A percentile compares a stretch with the other conserved stretches of the same genome.
phyloP scores from a whole-genome alignment of 495 filamentous ascomycete genomes.

The Penicillium waksmanii region DNA sequence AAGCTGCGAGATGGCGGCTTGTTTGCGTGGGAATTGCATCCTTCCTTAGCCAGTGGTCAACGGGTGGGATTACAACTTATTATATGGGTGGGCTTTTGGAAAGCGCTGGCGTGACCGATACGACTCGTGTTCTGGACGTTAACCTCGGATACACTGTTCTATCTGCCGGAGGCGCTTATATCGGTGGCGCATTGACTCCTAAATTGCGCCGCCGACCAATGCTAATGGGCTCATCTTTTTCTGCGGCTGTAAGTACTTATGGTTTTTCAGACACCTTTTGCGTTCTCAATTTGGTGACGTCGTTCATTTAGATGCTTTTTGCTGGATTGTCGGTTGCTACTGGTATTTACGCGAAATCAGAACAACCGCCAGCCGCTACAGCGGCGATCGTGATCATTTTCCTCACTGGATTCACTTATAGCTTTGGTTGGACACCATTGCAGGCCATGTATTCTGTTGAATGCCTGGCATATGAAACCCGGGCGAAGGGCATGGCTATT shows the following conservation, averaged over 20 bases:
- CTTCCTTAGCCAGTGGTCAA: slow-evolving; percentile 69
- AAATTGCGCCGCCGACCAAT: slow-evolving; percentile 58
- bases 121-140: slow-evolving; percentile 27
- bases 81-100: slow-evolving; percentile 61
- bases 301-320: slow-evolving; percentile 16
- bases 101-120: slow-evolving; percentile 57
- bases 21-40: slow-evolving; percentile 47
- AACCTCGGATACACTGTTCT: slow-evolving; percentile 17
- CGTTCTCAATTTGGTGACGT: neutral
- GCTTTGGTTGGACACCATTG: slow-evolving; percentile 66
- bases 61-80: slow-evolving; percentile 69
- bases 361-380: slow-evolving; percentile 38
- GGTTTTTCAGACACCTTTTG: neutral
- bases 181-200: slow-evolving; percentile 60
- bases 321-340: slow-evolving; percentile 61
- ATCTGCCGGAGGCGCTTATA: slow-evolving; percentile 18
- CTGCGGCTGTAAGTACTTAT: slow-evolving; percentile 38
- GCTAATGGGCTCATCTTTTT: slow-evolving; percentile 55
- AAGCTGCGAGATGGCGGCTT: slow-evolving; percentile 57
- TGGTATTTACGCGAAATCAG: slow-evolving; percentile 31
- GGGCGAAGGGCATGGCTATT: slow-evolving; percentile 68
- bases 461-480: slow-evolving; percentile 59
- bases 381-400: slow-evolving; percentile 68
- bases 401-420: slow-evolving; percentile 67
- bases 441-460: slow-evolving; percentile 73